Evolutionary conservation across 306 rosid species (phyloP), one percentile per base, ranked within the genome.

Genomic region (Trifolium dubium): DNA sequence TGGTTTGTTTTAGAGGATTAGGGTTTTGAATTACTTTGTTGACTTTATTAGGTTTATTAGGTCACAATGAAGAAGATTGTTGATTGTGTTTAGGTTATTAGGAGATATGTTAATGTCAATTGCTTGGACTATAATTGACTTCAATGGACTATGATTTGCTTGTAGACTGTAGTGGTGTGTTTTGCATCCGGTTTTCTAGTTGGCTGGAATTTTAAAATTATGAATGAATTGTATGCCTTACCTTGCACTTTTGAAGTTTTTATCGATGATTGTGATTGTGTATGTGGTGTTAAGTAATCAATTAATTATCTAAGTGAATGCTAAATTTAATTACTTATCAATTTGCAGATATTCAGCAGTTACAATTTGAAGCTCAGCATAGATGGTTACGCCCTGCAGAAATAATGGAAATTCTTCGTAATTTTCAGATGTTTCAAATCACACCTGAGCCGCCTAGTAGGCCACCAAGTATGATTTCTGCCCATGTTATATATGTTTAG

Each of bases 341-440:
- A 56, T 78, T 8, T 85, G 88, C 91, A 92, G 98, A 89, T 80
- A 69, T 89, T 67, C 71, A 78, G 67, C 92, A 88, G 76, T 87
- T 92, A 77, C 85, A 84, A 35, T 19, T 65, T 39, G 98, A 92
- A 86, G 98, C 98, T 28, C 91, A 81, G 80, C 85, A 86, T 83
- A 86, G 93, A 15, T 92, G 98, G 98, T 78, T 92, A 69, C 87
- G 98, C 14, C 98, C 98, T 53, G 92, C 93, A 50, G 98, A 92
- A 88, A 90, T 92, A 83, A 84, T 93, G 84, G 98, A 88, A 88
- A 88, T 92, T 88, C 98, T 92, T 64, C 81, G 85, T 69, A 89
- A 92, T 66, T 81, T 73, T 79, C 74, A 31, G 47, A 79, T 77
- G 84, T 92, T 89, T 83, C 88, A 76, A 5, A 88, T 89, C 82